These are phyloP conservation scores for Kregervanrija pseudodelftensis DNA, from an alignment of 805 yeast species.

Conservation along the genomic window DNA sequence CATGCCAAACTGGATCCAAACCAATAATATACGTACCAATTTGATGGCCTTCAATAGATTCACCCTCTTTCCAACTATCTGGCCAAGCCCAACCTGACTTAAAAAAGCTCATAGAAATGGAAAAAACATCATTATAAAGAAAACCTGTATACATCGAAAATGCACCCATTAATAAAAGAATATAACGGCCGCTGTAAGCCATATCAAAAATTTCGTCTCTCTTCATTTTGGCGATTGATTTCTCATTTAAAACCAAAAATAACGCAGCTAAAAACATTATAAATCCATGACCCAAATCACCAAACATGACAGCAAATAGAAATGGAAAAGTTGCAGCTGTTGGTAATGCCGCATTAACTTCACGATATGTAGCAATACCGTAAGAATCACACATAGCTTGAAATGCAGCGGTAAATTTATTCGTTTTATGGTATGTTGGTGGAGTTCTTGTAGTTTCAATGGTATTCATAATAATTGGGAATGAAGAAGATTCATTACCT, in stretches of 20 bases:
- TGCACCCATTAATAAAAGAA: constrained; percentile 82
- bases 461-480: constrained; percentile 36
- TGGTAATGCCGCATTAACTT: constrained; percentile 93
- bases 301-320: constrained; percentile 98
- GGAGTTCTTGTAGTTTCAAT: constrained; percentile 80
- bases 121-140: constrained; percentile 88
- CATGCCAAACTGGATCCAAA: constrained; percentile 94
- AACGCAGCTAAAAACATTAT: constrained; percentile 70
- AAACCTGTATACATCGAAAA: constrained; percentile 96
- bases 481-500: constrained; percentile 7
- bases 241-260: constrained; percentile 66
- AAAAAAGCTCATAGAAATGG: constrained; percentile 84
- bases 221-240: constrained; percentile 55
- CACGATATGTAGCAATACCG: constrained; percentile 88
- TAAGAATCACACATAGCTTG: constrained; percentile 93
- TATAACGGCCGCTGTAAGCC: constrained; percentile 93
- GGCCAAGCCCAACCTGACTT: constrained; percentile 95
- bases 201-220: constrained; percentile 93
- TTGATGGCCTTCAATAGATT: constrained; percentile 56
- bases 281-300: constrained; percentile 95
- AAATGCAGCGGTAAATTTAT: constrained; percentile 88
- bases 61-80: constrained; percentile 58
- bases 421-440: constrained; percentile 92
- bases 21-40: constrained; percentile 77
- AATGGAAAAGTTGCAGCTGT: constrained; percentile 95